Conservation (phyloP, 2,329 filamentous ascomycete species). For the Colletotrichum aenigma region DNA sequence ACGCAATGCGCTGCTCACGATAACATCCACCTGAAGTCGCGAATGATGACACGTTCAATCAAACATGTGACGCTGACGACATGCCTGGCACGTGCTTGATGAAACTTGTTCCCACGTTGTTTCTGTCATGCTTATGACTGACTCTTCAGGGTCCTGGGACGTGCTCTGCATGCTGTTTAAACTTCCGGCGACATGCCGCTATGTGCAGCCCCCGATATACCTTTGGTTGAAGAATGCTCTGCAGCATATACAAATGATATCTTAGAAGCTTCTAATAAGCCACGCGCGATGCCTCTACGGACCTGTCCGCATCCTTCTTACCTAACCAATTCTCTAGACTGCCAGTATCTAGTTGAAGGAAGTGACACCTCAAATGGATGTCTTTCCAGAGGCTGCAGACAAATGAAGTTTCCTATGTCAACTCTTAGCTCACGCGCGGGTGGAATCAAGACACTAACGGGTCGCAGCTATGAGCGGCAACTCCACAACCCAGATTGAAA, state of each 20-base stretch:
- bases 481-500: background rate
- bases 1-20: background rate
- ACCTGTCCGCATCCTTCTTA: background rate
- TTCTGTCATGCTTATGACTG: background rate
- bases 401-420: background rate
- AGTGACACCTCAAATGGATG: background rate
- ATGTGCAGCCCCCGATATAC: too few relatives aligned
- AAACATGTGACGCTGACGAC: background rate
- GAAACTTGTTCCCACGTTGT: background rate
- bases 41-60: background rate
- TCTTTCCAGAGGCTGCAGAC: background rate
- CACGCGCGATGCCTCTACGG: background rate
- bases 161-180: background rate
- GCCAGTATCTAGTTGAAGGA: background rate
- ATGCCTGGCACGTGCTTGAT: background rate
- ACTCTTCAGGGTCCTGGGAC: background rate
- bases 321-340: background rate
- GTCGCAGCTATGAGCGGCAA: background rate
- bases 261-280: background rate
- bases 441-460: background rate
- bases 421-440: background rate
- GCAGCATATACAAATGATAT: too few relatives aligned
- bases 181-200: rapidly evolving
- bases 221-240: too few relatives aligned
- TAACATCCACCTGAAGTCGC: rapidly evolving